Evolutionary conservation across 805 yeast species (phyloP), one percentile per base, ranked within the genome.

Genomic region (Hanseniaspora meyeri): DNA sequence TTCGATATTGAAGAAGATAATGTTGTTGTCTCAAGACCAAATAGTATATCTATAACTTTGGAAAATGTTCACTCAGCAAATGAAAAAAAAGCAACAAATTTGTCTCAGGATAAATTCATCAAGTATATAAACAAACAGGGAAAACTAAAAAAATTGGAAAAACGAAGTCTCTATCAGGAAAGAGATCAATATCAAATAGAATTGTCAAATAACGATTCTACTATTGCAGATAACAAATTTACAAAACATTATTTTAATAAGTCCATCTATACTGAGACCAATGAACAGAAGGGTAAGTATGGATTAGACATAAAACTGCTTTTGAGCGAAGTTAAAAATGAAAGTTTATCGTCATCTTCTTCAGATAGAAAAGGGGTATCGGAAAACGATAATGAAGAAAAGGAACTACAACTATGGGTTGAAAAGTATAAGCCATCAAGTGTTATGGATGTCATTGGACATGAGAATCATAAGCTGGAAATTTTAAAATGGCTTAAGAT

Each of bases 381-480:
- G 8, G 32, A 17, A 24, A 27, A 31, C 16, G 42, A 51, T 40
- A 20, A 42, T 42, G 43, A 62, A 29, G 49, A 39, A 43, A 49
- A 29, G 57, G 60, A 38, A 7, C 10, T 32, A 6, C 57, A 60
- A 16, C 59, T 74, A 16, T 74, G 77, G 81, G 79, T 82, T 2
- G 91, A 85, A 62, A 82, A 82, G 65, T 85, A 83, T 74, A 71
- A 87, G 59, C 88, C 91, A 0, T 68, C 66, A 42, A 70, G 66
- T n/a, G 84, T 82, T 68, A 62, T 83, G 36, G 88, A 85, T 60
- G 70, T 85, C 39, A 74, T 82, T 0, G 91, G 91, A 0, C 82
- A 84, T 59, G 91, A 85, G 61, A 69, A 74, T 43, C 73, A 80
- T 0, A 85, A 84, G 61, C 70, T 90, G 54, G 66, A 68, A 17